A percentile compares a stretch with the other conserved stretches of the same genome.
These are phyloP conservation scores for Graphium sp. DNA, from an alignment of 2,329 filamentous ascomycete genomes.

Conservation along the genomic window DNA sequence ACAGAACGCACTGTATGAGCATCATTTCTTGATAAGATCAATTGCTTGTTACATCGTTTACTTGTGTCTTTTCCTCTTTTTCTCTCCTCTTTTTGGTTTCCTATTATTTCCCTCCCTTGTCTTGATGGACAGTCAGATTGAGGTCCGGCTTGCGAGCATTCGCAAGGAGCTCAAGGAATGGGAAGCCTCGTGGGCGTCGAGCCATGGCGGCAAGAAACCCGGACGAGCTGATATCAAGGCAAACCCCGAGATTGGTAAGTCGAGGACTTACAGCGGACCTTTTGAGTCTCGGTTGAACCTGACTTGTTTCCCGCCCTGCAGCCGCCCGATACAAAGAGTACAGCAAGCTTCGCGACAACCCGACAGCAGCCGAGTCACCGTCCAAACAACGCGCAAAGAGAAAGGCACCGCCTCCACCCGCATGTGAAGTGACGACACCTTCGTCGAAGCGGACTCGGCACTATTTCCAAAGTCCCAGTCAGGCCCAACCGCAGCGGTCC, in stretches of 20 bases:
- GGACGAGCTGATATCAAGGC: conserved; percentile 60
- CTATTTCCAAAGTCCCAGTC: conserved; percentile 21
- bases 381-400: conserved; percentile 19
- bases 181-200: conserved; percentile 49
- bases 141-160: conserved; percentile 33
- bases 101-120: not conserved
- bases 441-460: conserved; percentile 16
- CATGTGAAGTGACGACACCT: conserved; percentile 27
- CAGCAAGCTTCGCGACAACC: conserved; percentile 43
- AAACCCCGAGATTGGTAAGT: conserved; percentile 49
- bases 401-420: conserved; percentile 15
- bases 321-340: conserved; percentile 67
- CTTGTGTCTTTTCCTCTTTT: not conserved
- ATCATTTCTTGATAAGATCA: too few species aligned
- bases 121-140: conserved; percentile 28
- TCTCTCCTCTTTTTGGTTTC: not conserved
- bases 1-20: too few species aligned
- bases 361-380: conserved; percentile 25
- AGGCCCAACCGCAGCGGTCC: conserved; percentile 14
- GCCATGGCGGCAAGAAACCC: conserved; percentile 52
- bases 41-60: conserved; percentile 1
- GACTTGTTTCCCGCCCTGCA: too few species aligned
- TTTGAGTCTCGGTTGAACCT: too few species aligned
- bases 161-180: conserved; percentile 57
- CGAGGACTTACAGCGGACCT: not conserved